Base-by-base conservation (phyloP, 2,329 filamentous ascomycete species). In the Trichophyton schoenleinii region DNA sequence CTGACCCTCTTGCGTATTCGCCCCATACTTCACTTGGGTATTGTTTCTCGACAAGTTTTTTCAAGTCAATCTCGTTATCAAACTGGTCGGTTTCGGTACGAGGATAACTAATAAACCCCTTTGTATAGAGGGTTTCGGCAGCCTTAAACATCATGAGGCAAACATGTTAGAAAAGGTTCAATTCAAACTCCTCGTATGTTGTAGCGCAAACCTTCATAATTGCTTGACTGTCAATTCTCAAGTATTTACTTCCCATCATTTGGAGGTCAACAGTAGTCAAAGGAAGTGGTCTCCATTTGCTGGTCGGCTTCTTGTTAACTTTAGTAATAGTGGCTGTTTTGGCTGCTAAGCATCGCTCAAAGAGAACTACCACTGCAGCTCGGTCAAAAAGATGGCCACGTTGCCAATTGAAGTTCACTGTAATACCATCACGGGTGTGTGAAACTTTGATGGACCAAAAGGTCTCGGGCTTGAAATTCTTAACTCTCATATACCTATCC, bases 11-110 rank as follows among this genome's bases (percentile, higher is more conserved):
- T 3, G 92, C 91, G 72, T 91, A 96, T 20, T 76, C 71, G 0
- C 91, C 91, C 94, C 92, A 99, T 64, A 80, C 76, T 48, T 78
- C 76, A 69, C 91, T 89, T 62, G 85, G 84, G 0, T 83, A 84
- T 72, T 99, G 94, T 70, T 95, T 96, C 68, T 89, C 84, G 18
- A 96, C 82, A 7, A 99, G 78, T 22, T 81, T 82, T 64, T 83
- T 84, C 20, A 99, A 80, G 70, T 97, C 87, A 78, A 97, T 96
- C 3, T 83, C 92, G 68, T 84, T 84, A 69, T 96, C 91, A 70
- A 97, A 99, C 36, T 92, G 88, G 72, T 99, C 94, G 0, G 94
- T 99, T 73, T 99, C 94, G 0, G 94, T 99, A 74, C 94, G 86
- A 0, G 94, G 94, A 73, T 99, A 99, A 73, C 91, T 96, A 74